Evolutionary conservation across 495 filamentous ascomycete species (phyloP).

Genomic region (Bryoglossum gracile): DNA sequence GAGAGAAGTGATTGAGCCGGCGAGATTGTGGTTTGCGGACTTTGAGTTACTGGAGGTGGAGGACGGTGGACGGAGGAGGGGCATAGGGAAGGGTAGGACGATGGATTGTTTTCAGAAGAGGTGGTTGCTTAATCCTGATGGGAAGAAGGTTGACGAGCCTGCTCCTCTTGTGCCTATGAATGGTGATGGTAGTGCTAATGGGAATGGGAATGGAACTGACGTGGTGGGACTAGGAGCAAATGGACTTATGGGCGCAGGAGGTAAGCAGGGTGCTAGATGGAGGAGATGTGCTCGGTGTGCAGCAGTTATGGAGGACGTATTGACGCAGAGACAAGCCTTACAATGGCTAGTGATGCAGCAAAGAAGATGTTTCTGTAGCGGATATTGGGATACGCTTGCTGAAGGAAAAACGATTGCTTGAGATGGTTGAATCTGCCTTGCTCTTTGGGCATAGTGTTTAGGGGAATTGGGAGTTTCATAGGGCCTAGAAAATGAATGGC

Average conservation of each 20-base stretch:
- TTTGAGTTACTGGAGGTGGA: constrained; percentile 41
- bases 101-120: constrained; percentile 24
- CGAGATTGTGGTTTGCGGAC: constrained; percentile 43
- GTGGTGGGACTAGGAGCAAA: constrained; percentile 17
- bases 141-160: not conserved
- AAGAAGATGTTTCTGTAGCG: constrained; percentile 44
- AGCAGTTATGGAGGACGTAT: constrained; percentile 55
- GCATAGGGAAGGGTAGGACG: constrained; percentile 5
- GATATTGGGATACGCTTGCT: constrained; percentile 38
- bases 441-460: too few relatives aligned
- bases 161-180: not conserved
- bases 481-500: too few relatives aligned
- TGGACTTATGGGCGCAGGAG: constrained; percentile 9
- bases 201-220: not conserved
- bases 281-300: constrained; percentile 55
- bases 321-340: constrained; percentile 32
- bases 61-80: constrained; percentile 24
- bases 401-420: constrained; percentile 20
- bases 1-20: constrained; percentile 33
- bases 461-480: too few relatives aligned
- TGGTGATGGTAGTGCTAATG: constrained; percentile 16
- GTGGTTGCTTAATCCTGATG: constrained; percentile 15
- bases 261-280: constrained; percentile 30
- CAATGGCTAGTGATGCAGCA: constrained; percentile 47
- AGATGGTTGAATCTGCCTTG: not conserved